These are phyloP conservation scores for Fusarium irregulare DNA, from an alignment of 2,329 filamentous ascomycete genomes.

Conservation along the genomic window DNA sequence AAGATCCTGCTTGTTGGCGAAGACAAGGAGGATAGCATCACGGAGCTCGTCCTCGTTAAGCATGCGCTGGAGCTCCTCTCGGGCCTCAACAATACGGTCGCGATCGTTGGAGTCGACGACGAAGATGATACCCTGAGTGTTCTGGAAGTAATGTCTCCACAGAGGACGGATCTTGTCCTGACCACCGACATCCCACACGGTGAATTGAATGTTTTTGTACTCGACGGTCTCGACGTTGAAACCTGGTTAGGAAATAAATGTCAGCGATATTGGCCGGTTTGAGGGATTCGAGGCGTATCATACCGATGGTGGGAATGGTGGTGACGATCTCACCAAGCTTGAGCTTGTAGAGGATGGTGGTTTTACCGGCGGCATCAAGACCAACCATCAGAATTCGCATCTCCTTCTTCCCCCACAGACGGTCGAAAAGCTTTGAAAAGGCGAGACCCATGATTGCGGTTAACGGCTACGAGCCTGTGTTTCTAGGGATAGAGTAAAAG, in stretches of 20 bases:
- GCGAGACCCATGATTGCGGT: slow-evolving; percentile 93
- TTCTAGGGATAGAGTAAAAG: slow-evolving; percentile 44
- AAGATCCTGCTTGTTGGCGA: slow-evolving; percentile 99
- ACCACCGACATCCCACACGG: slow-evolving; percentile 99
- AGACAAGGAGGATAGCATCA: slow-evolving; percentile 95
- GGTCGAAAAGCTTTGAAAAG: slow-evolving; percentile 96
- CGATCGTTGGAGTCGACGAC: slow-evolving; percentile 99
- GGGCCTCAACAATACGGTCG: slow-evolving; percentile 96
- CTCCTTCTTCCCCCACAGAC: slow-evolving; percentile 99
- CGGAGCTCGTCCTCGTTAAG: slow-evolving; percentile 99
- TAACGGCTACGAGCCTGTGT: slow-evolving; percentile 51
- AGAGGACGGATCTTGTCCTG: slow-evolving; percentile 99
- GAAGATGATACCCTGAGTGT: slow-evolving; percentile 99
- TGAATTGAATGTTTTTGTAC: slow-evolving; percentile 99
- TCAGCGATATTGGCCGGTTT: slow-evolving; percentile 38
- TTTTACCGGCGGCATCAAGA: slow-evolving; percentile 99
- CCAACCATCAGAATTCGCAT: slow-evolving; percentile 99
- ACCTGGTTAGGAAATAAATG: slow-evolving; percentile 61
- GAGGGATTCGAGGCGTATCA: slow-evolving; percentile 4
- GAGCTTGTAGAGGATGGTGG: slow-evolving; percentile 99
- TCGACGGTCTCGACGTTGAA: slow-evolving; percentile 99
- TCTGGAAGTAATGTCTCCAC: slow-evolving; percentile 99
- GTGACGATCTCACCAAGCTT: slow-evolving; percentile 99
- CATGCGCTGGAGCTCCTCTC: slow-evolving; percentile 97
- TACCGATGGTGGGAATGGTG: slow-evolving; percentile 98